These are phyloP conservation scores for Candolleomyces eurysporus DNA, from an alignment of 768 basidiomycete genomes.

Conservation along the genomic window DNA sequence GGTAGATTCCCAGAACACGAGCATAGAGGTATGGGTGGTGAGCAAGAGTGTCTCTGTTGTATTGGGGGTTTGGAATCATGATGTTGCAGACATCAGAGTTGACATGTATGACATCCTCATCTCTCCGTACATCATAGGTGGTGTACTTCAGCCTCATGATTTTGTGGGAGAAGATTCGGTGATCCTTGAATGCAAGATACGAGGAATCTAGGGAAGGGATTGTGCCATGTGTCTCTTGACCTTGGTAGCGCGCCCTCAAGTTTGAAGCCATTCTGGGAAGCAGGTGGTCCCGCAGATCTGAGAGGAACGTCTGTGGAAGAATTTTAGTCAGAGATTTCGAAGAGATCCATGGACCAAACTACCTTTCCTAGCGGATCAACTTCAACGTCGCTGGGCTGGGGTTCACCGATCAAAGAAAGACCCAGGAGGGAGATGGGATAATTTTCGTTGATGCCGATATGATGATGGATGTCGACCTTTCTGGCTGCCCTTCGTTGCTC, in stretches of 20 bases:
- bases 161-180: slow-evolving; percentile 1
- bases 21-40: slow-evolving; percentile 22
- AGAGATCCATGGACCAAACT: neutral
- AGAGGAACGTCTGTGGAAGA: slow-evolving; percentile 24
- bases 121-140: neutral
- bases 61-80: slow-evolving; percentile 5
- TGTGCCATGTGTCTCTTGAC: too few relatives aligned
- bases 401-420: neutral
- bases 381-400: neutral
- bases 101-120: neutral
- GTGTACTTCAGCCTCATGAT: neutral
- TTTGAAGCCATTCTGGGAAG: neutral
- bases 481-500: neutral
- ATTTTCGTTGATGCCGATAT: neutral
- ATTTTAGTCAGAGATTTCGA: neutral
- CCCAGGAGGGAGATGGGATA: neutral
- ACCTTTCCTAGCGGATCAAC: neutral
- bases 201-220: neutral
- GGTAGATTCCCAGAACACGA: slow-evolving; percentile 17
- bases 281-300: slow-evolving; percentile 6
- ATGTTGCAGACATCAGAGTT: slow-evolving; percentile 1
- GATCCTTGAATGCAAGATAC: neutral
- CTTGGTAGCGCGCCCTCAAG: too few relatives aligned
- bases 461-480: neutral
- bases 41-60: too few relatives aligned